Evolutionary conservation across 2,329 filamentous ascomycete genomes (phyloP), one percentile per base, ranked within the genome.

Genomic region (Cercospora janseana): DNA sequence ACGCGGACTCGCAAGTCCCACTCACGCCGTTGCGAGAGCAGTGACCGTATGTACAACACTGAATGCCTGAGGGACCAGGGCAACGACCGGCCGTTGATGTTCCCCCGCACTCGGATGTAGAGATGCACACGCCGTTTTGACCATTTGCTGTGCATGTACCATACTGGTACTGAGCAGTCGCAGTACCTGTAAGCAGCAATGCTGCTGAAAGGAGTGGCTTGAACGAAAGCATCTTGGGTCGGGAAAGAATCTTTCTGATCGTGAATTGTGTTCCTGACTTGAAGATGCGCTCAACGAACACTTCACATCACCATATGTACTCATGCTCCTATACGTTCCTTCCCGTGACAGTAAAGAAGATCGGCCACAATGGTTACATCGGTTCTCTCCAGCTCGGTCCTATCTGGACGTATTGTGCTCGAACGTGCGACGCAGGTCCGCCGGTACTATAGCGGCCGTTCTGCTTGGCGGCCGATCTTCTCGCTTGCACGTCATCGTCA

Each of bases 31-130:
- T 43, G 4, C 29, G 29, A 12, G 23, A 35, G 37, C 44, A 47
- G 21, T 44, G 50, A 9, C 50, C 50, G 13, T 52, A 52, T 15
- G 44, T 52, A 23, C 44, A 48, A 10, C 50, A 52, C 16, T 52
- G 50, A 9, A 52, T 48, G 12, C 38, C 37, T 8, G 44, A 48
- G 10, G 44, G 38, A 31, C 44, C 50, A 26, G 50, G 38, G 24
- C 44, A 52, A 21, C 43, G 37, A 6, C 44, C 50, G 3, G 50
- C 50, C 20, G 44, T 52, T 16, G 29, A 34, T 12, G 37, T 43
- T 6, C 44, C 50, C 6, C 37, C 15, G 27, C 44, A 48, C 10
- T 29, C 38, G 37, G 34, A 23, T 2, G 44, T 44, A 20, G 49
- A 43, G 10, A 47, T 46, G 38, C 50, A 44, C 27, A 50, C 46